phyloP scores from a whole-genome alignment of 441 rosid species.

The Biscutella laevigata region DNA sequence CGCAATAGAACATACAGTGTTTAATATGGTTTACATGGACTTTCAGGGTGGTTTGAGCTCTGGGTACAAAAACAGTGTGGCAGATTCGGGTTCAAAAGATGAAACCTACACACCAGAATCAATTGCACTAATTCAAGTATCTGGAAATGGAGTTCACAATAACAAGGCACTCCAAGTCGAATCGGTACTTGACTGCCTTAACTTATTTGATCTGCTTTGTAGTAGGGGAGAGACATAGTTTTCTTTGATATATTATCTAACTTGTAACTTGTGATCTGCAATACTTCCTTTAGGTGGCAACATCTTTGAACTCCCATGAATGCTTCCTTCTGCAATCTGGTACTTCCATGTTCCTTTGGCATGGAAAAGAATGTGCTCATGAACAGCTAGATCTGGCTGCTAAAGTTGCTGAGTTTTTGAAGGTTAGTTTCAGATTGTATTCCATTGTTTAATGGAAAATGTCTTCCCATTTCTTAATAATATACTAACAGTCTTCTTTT shows the following conservation, averaged over 20 bases:
- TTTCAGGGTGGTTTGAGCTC: conserved; percentile 92
- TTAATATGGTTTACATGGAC: conserved; percentile 16
- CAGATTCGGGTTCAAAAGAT: conserved; percentile 56
- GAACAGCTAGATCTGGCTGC: conserved; percentile 84
- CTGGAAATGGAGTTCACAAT: conserved; percentile 75
- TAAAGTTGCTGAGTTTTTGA: conserved; percentile 78
- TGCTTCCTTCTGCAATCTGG: conserved; percentile 99
- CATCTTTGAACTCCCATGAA: conserved; percentile 74
- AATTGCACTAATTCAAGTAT: conserved; percentile 71
- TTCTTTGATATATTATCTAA: conserved; percentile 1
- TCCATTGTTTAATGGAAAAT: background rate
- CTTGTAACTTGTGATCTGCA: background rate
- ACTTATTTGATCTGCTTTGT: background rate
- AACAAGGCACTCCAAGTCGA: conserved; percentile 79
- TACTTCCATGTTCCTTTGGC: conserved; percentile 80
- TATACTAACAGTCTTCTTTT: conserved; percentile 4
- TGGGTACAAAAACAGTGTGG: conserved; percentile 58
- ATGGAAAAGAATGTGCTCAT: conserved; percentile 82
- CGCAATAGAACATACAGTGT: conserved; percentile 6
- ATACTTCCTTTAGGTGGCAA: conserved; percentile 55
- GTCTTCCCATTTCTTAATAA: background rate
- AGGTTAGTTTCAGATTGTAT: conserved; percentile 35
- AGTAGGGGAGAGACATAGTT: background rate
- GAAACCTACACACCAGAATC: conserved; percentile 67
- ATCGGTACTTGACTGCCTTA: conserved; percentile 44